Percentiles rank a stretch among this genome's conserved stretches.
These are phyloP conservation scores for Collybia sordida DNA, from an alignment of 768 basidiomycete genomes.

Conservation along the genomic window DNA sequence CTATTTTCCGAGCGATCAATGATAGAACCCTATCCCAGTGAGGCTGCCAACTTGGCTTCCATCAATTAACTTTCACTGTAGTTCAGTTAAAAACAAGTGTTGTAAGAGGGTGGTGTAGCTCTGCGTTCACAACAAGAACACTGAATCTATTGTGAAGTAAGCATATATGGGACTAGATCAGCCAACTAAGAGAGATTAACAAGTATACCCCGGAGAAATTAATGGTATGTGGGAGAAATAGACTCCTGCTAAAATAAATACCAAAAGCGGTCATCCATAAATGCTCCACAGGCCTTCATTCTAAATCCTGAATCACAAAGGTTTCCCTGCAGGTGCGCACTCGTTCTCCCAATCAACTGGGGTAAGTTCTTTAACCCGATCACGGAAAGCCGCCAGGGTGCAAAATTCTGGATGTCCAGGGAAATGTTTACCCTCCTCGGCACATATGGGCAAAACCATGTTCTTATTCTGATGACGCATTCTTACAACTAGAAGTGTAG, in stretches of 20 bases:
- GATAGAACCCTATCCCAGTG: not conserved
- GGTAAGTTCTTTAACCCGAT: conserved; percentile 62
- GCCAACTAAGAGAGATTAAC: too few species aligned
- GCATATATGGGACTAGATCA: too few species aligned
- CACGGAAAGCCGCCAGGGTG: conserved; percentile 61
- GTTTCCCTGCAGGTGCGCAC: conserved; percentile 41
- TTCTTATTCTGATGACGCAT: conserved; percentile 75
- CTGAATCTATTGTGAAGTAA: too few species aligned
- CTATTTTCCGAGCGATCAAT: not conserved
- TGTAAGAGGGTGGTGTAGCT: too few species aligned
- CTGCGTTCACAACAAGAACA: too few species aligned
- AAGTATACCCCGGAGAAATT: too few species aligned
- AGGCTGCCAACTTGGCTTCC: conserved; percentile 14
- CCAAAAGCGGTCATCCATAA: too few species aligned
- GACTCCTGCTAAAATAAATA: too few species aligned
- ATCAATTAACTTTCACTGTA: not conserved
- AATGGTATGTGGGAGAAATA: too few species aligned
- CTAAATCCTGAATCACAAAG: not conserved
- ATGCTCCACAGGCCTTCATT: too few species aligned
- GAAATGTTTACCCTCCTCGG: conserved; percentile 64
- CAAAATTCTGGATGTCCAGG: conserved; percentile 74
- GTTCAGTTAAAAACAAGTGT: too few species aligned
- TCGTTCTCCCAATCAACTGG: conserved; percentile 67
- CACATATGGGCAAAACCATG: conserved; percentile 63
- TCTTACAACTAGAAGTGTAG: conserved; percentile 49